A percentile compares a stretch with the other conserved stretches of the same genome.
phyloP scores from a whole-genome alignment of 2,329 filamentous ascomycete genomes.

The Curvularia hawaiiensis region DNA sequence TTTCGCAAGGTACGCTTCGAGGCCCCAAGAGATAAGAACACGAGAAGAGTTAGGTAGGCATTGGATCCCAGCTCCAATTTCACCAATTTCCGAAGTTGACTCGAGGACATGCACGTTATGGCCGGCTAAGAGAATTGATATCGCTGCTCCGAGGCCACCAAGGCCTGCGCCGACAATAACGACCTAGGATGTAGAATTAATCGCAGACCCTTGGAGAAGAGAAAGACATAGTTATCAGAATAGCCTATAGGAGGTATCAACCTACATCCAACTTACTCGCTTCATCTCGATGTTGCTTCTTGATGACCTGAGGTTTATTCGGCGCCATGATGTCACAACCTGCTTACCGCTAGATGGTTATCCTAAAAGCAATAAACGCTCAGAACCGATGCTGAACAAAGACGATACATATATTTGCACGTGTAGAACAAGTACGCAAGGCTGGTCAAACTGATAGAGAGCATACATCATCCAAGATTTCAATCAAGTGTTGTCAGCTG shows the following conservation, averaged over 20 bases:
- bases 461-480: background rate
- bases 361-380: background rate
- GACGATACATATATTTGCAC: background rate
- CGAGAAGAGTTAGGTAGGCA: constrained; percentile 56
- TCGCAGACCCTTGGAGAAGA: background rate
- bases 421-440: background rate
- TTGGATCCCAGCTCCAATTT: constrained; percentile 60
- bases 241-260: background rate
- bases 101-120: constrained; percentile 58
- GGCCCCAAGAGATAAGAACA: constrained; percentile 57
- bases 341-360: background rate
- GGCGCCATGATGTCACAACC: constrained; percentile 33
- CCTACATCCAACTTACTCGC: constrained; percentile 36
- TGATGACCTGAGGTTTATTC: constrained; percentile 32
- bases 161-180: constrained; percentile 63
- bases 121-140: constrained; percentile 53
- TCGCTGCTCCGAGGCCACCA: constrained; percentile 59
- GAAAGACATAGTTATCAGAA: too few species aligned
- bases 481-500: background rate
- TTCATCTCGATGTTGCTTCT: constrained; percentile 33
- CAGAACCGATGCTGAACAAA: background rate
- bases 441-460: background rate
- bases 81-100: constrained; percentile 53
- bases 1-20: constrained; percentile 51
- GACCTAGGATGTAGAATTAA: constrained; percentile 34